phyloP scores from a whole-genome alignment of 352 stramenopile species.

The Pythium aphanidermatum region DNA sequence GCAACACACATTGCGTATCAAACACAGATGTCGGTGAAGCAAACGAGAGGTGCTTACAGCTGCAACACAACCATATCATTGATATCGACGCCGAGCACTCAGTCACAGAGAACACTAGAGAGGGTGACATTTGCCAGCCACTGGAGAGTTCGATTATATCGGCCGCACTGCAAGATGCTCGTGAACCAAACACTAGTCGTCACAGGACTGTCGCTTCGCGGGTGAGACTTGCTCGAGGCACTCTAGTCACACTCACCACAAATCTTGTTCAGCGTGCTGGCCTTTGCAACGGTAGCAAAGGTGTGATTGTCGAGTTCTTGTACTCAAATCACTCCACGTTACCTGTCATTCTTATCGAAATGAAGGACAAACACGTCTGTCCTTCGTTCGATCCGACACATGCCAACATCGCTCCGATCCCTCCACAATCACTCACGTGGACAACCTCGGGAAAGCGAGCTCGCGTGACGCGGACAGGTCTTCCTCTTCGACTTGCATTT shows the following conservation, averaged over 20 bases:
- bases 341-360: slow-evolving; percentile 1
- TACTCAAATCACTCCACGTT: not conserved
- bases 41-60: too few relatives aligned
- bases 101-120: too few relatives aligned
- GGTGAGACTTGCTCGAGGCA: not conserved
- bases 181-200: not conserved
- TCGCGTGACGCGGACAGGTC: not conserved
- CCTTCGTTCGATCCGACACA: not conserved
- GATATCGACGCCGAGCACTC: too few relatives aligned
- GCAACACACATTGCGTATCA: slow-evolving; percentile 2
- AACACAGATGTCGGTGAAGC: slow-evolving; percentile 9
- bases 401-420: slow-evolving; percentile 7
- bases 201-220: not conserved
- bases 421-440: not conserved
- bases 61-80: too few relatives aligned
- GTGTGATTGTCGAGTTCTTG: slow-evolving; percentile 1
- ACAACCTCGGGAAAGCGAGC: not conserved
- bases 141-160: too few relatives aligned
- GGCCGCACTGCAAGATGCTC: not conserved
- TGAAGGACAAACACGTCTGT: slow-evolving; percentile 5
- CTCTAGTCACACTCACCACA: not conserved
- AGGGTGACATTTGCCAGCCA: too few relatives aligned
- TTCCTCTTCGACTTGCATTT: slow-evolving; percentile 3
- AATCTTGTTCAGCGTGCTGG: slow-evolving; percentile 5
- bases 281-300: slow-evolving; percentile 5